Base-by-base conservation (phyloP, 2,329 filamentous ascomycete species). In the Cladophialophora chaetospira region DNA sequence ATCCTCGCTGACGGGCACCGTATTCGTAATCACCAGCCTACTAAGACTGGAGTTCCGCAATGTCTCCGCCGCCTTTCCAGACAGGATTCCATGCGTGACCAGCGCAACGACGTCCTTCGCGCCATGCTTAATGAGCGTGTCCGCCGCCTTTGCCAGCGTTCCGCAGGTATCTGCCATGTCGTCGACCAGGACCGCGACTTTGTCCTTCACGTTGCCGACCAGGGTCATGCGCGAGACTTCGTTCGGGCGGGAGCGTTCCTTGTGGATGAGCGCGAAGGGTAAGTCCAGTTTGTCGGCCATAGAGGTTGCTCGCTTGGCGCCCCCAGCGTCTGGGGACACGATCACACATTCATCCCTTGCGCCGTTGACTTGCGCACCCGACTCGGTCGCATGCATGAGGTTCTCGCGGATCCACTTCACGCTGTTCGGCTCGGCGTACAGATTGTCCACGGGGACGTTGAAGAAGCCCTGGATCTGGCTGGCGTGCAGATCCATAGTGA, bases 111-210 rank as follows among this genome's bases (percentile, higher is more conserved):
- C 91, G 70, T 95, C 86, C 65, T 85, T 85, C 1, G 94, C 93
- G 28, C 91, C 90, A 69, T 97, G 88, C 67, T 90, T 82, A 72
- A 93, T 89, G 50, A 97, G 84, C 0, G 92, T 93, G 55, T 90
- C 87, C 13, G 93, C 94, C 2, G 92, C 94, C 77, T 97, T 97
- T 72, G 82, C 84, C 10, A 89, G 79, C 1, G 91, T 96, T 65
- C 91, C 91, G 72, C 92, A 97, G 3, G 93, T 97, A 71, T 97
- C 93, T 28, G 92, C 92, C 91, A 97, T 97, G 72, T 97, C 93
- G 72, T 97, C 93, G 45, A 99, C 93, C 46, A 99, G 86, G 69
- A 99, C 97, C 58, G 93, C 93, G 26, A 93, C 87, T 77, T 94
- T 94, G 76, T 89, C 89, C 65, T 86, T 83, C 44, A 97, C 94